Conservation (phyloP, 495 filamentous ascomycete genomes). For the Hyaloscypha variabilis region DNA sequence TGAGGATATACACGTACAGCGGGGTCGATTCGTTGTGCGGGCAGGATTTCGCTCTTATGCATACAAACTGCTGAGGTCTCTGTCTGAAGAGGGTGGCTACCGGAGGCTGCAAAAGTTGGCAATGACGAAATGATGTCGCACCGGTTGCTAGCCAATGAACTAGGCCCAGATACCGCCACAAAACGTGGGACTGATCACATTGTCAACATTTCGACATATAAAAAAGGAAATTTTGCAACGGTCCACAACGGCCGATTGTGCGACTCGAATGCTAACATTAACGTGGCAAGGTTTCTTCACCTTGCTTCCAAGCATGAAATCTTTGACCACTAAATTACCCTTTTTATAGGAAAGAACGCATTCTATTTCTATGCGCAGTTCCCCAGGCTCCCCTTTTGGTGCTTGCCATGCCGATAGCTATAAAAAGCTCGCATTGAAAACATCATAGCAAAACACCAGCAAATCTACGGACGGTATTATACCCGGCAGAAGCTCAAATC, state of each 20-base stretch:
- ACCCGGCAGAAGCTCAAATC: neutral
- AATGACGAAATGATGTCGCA: neutral
- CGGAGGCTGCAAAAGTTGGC: neutral
- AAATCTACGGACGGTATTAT: neutral
- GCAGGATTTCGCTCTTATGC: too few species aligned
- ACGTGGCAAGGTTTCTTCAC: neutral
- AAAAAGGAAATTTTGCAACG: neutral
- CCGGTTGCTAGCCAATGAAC: neutral
- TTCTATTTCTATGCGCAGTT: conserved; percentile 5
- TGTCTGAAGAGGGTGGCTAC: neutral
- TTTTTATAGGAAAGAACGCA: neutral
- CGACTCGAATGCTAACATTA: neutral
- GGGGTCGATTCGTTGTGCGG: too few species aligned
- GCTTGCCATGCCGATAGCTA: neutral
- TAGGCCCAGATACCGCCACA: neutral
- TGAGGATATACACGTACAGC: too few species aligned
- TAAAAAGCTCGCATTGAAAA: neutral
- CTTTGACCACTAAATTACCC: neutral
- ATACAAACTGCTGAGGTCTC: neutral
- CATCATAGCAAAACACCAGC: conserved; percentile 7
- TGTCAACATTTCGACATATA: neutral
- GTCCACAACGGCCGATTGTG: neutral
- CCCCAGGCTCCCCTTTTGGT: neutral
- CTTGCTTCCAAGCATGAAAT: neutral
- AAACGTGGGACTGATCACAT: neutral